Evolutionary conservation across 2,329 filamentous ascomycete species (phyloP).

Genomic region (Xylaria arbuscula): DNA sequence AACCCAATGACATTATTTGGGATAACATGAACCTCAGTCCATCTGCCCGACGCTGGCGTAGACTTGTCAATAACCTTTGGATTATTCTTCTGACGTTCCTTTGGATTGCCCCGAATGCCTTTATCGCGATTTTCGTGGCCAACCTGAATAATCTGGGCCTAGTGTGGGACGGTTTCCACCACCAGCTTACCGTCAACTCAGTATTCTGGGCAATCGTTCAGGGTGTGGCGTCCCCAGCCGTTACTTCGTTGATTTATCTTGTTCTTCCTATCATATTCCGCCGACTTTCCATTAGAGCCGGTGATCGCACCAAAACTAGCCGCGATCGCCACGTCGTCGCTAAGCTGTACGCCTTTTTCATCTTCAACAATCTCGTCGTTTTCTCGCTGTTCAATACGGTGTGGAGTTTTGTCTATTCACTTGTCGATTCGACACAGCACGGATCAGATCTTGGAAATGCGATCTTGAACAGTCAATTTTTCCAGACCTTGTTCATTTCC

Average conservation of each 20-base stretch:
- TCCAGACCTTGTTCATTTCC: slow-evolving; percentile 73
- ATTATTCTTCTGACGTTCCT: slow-evolving; percentile 81
- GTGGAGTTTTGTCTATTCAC: slow-evolving; percentile 76
- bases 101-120: slow-evolving; percentile 91
- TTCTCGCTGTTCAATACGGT: slow-evolving; percentile 91
- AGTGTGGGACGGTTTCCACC: slow-evolving; percentile 81
- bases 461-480: slow-evolving; percentile 72
- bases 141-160: slow-evolving; percentile 83
- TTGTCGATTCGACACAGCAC: slow-evolving; percentile 68
- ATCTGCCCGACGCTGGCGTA: slow-evolving; percentile 74
- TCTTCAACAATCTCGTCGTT: slow-evolving; percentile 95
- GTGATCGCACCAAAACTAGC: slow-evolving; percentile 91
- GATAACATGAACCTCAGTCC: slow-evolving; percentile 84
- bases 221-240: slow-evolving; percentile 87
- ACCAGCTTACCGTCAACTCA: slow-evolving; percentile 69
- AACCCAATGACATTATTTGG: slow-evolving; percentile 95
- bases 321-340: slow-evolving; percentile 90
- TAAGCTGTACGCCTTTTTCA: slow-evolving; percentile 94
- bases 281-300: slow-evolving; percentile 81
- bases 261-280: slow-evolving; percentile 92
- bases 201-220: slow-evolving; percentile 87
- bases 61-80: slow-evolving; percentile 86
- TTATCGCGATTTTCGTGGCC: slow-evolving; percentile 93
- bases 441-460: slow-evolving; percentile 75
- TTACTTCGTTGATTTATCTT: slow-evolving; percentile 89